Evolutionary conservation across 495 filamentous ascomycete genomes (phyloP).

Genomic region (Articulospora tetracladia): DNA sequence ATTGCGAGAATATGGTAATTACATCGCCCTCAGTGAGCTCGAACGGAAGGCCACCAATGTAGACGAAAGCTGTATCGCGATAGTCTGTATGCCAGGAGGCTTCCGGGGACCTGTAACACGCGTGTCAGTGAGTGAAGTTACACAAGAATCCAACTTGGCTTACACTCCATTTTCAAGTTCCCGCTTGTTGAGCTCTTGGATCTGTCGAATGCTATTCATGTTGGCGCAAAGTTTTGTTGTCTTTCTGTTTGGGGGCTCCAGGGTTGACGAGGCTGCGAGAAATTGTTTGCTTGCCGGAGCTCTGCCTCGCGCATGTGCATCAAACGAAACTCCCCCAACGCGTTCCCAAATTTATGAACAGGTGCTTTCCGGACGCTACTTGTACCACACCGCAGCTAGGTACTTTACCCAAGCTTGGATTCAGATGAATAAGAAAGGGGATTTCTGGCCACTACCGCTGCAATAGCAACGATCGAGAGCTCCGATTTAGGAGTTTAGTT

Average conservation of each 20-base stretch:
- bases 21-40: slow-evolving; percentile 95
- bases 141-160: slow-evolving; percentile 21
- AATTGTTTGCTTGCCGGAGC: not conserved
- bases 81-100: slow-evolving; percentile 98
- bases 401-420: not conserved
- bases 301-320: slow-evolving; percentile 6
- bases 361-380: not conserved
- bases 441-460: not conserved
- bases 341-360: slow-evolving; percentile 20
- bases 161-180: slow-evolving; percentile 87
- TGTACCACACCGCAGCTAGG: not conserved
- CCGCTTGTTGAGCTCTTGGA: slow-evolving; percentile 89
- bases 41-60: slow-evolving; percentile 92
- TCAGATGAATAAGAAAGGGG: slow-evolving; percentile 5
- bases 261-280: slow-evolving; percentile 16
- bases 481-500: not conserved
- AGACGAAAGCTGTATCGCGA: slow-evolving; percentile 93
- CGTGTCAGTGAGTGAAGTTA: slow-evolving; percentile 10
- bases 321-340: not conserved
- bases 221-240: slow-evolving; percentile 9
- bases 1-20: slow-evolving; percentile 96
- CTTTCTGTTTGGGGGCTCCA: not conserved
- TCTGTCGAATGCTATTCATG: slow-evolving; percentile 92
- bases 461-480: not conserved
- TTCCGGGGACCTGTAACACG: slow-evolving; percentile 54